A percentile compares a stretch with the other conserved stretches of the same genome.
These are phyloP conservation scores for Aspergillus kassunensis DNA, from an alignment of 495 filamentous ascomycete species.

Conservation along the genomic window DNA sequence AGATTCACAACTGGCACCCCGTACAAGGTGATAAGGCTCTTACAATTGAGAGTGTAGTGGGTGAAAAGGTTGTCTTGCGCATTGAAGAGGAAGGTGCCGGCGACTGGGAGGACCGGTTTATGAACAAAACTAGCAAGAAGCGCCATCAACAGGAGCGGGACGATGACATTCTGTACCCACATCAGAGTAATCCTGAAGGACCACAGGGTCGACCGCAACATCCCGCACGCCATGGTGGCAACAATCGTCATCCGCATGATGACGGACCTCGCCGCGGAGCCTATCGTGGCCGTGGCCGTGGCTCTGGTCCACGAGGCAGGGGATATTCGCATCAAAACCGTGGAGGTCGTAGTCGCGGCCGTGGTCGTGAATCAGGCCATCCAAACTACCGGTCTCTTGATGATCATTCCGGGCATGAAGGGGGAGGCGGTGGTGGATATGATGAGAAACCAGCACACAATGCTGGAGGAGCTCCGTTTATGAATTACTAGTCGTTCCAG, in stretches of 20 bases:
- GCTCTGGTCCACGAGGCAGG: conserved; percentile 36
- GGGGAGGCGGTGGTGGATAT: conserved; percentile 29
- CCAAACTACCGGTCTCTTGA: conserved; percentile 39
- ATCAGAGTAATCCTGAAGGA: conserved; percentile 16
- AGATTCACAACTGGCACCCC: conserved; percentile 82
- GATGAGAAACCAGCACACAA: conserved; percentile 24
- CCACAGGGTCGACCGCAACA: conserved; percentile 16
- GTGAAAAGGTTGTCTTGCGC: conserved; percentile 77
- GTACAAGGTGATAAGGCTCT: conserved; percentile 62
- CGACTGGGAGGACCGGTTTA: conserved; percentile 53
- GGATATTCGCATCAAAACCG: conserved; percentile 34
- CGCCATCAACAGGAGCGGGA: conserved; percentile 34
- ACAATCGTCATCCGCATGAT: conserved; percentile 29
- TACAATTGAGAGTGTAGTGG: conserved; percentile 73
- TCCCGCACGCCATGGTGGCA: conserved; percentile 19
- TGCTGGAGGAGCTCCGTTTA: conserved; percentile 24
- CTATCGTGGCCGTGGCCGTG: conserved; percentile 47
- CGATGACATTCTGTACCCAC: conserved; percentile 26
- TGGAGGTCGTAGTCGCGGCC: conserved; percentile 39
- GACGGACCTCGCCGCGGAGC: conserved; percentile 37
- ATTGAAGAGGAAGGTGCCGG: conserved; percentile 68
- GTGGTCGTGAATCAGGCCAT: conserved; percentile 37
- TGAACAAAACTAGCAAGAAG: conserved; percentile 51
- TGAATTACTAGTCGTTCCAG: conserved; percentile 36
- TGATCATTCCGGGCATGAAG: conserved; percentile 23